phyloP scores from a whole-genome alignment of 2,329 filamentous ascomycete genomes.

The Fusarium aywerte region DNA sequence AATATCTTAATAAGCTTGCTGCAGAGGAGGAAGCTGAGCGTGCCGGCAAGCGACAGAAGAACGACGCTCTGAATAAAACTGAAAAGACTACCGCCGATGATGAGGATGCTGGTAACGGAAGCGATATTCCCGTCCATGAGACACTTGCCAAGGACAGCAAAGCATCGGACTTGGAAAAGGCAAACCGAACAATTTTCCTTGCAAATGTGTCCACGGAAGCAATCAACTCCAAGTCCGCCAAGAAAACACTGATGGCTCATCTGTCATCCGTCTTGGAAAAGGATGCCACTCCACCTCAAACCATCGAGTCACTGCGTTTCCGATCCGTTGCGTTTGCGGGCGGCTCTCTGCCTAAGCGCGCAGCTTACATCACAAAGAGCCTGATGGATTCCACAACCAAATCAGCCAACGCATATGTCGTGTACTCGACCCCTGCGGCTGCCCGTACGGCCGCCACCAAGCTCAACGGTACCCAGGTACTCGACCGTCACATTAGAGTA shows the following conservation, averaged over 20 bases:
- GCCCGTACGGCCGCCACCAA: conserved; percentile 79
- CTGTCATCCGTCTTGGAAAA: conserved; percentile 77
- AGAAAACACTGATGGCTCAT: conserved; percentile 80
- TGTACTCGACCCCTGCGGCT: conserved; percentile 80
- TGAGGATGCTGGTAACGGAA: conserved; percentile 58
- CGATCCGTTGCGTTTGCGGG: conserved; percentile 89
- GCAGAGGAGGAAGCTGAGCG: conserved; percentile 68
- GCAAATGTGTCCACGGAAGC: conserved; percentile 88
- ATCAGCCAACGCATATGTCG: conserved; percentile 92
- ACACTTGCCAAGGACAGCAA: conserved; percentile 65
- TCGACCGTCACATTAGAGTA: conserved; percentile 89
- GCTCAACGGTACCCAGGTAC: conserved; percentile 85
- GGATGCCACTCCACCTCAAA: conserved; percentile 67
- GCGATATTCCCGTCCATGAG: conserved; percentile 65
- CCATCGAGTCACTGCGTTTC: conserved; percentile 91
- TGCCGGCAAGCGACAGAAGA: conserved; percentile 65
- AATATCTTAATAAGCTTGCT: conserved; percentile 74
- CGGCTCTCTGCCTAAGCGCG: conserved; percentile 84
- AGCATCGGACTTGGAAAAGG: conserved; percentile 79
- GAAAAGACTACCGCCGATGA: conserved; percentile 56
- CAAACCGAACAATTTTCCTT: conserved; percentile 89
- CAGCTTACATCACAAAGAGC: conserved; percentile 91
- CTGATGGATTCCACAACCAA: conserved; percentile 92
- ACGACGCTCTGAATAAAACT: conserved; percentile 45
- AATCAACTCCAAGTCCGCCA: conserved; percentile 82